Base-by-base conservation (phyloP, 257 asterid species). In the Jacaranda copaia region DNA sequence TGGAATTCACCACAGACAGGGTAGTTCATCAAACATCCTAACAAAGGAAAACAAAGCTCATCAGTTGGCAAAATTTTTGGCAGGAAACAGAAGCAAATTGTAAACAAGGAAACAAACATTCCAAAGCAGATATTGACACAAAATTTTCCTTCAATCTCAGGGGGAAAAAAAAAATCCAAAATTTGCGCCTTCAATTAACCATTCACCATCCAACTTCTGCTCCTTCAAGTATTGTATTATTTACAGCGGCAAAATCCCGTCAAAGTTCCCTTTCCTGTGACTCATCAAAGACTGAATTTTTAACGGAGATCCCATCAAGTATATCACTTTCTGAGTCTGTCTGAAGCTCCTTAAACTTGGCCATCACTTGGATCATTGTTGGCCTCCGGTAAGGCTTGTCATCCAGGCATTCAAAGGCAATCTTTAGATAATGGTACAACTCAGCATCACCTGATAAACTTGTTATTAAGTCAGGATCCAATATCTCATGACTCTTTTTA, bases 311-410 rank as follows among this genome's bases (percentile, higher is more conserved):
- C 25, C 89, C 99, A 70, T 92, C 99, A 56, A 92, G 97, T 35
- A 88, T 87, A 59, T 95, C 98, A 19, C 90, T 88, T 69, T 86
- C 95, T 5, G 93, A 88, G 81, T 89, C 98, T 0, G 83, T 71
- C 76, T 88, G 93, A 73, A 91, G 82, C 74, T 92, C 99, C 84
- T 88, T 92, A 70, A 92, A 91, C 97, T 84, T 92, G 11, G 99
- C 91, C 98, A 94, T 94, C 70, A 94, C 99, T 76, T 94, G 98
- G 35, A 94, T 94, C 95, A 94, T 94, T 13, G 99, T 94, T 4
- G 99, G 99, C 83, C 99, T 72, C 10, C 87, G 84, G 43, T 82
- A 87, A 4, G 98, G 85, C 85, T 92, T 92, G 59, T 94, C 99
- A 0, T 94, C 99, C 2, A 94, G 87, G 81, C 99, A 94, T 18